phyloP scores from a whole-genome alignment of 768 basidiomycete genomes.

The Leccinum barrowsii region DNA sequence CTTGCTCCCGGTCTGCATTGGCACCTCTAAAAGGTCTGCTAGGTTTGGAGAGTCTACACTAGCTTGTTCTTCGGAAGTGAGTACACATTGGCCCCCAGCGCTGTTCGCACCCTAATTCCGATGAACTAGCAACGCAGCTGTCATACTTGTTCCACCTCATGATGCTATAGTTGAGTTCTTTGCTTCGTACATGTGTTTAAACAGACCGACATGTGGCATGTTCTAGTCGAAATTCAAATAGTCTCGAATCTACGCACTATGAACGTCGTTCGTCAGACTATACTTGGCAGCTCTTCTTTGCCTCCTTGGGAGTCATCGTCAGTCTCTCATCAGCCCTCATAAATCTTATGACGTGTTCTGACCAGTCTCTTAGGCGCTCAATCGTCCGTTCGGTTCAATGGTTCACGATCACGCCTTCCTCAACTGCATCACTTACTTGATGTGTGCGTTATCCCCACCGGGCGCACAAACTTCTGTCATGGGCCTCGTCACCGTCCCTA shows the following conservation, averaged over 20 bases:
- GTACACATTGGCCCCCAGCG: conserved; percentile 4
- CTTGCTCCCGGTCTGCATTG: neutral
- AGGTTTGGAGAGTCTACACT: conserved; percentile 74
- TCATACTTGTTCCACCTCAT: conserved; percentile 40
- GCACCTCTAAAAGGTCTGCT: conserved; percentile 1
- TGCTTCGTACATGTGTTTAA: neutral
- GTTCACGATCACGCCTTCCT: conserved; percentile 66
- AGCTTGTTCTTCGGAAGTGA: conserved; percentile 72
- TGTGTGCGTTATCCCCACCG: conserved; percentile 60
- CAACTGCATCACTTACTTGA: conserved; percentile 65
- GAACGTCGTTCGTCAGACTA: conserved; percentile 63
- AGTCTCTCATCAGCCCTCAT: conserved; percentile 21
- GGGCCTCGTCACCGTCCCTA: conserved; percentile 73
- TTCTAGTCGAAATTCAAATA: conserved; percentile 58
- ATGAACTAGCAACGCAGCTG: conserved; percentile 26
- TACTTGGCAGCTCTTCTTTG: conserved; percentile 67
- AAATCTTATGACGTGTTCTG: neutral
- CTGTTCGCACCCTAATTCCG: neutral
- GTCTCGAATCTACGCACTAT: conserved; percentile 63
- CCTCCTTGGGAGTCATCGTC: conserved; percentile 57
- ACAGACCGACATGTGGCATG: neutral
- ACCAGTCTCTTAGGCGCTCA: conserved; percentile 39
- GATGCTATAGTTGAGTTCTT: conserved; percentile 39
- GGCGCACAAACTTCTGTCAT: conserved; percentile 70
- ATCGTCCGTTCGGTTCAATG: conserved; percentile 54